Evolutionary conservation across 2,329 filamentous ascomycete genomes (phyloP), one percentile per base, ranked within the genome.

Genomic region (Venturia carpophila): DNA sequence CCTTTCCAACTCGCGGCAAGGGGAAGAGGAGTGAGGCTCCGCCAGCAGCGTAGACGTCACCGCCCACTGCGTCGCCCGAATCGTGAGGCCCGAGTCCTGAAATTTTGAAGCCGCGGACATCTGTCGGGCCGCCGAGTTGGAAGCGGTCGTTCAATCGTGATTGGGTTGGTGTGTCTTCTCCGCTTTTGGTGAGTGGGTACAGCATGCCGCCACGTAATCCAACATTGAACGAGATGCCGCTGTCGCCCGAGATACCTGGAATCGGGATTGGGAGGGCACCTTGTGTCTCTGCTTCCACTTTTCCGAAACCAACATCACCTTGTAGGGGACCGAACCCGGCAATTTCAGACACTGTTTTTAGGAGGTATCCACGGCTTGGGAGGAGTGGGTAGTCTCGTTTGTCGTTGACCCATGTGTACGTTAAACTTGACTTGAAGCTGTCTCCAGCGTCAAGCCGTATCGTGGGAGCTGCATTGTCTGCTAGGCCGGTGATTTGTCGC

Each of bases 91-190:
- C 94, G 6, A 99, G 82, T 1, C 94, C 94, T 24, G 88, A 90
- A 27, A 96, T 84, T 66, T 91, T 87, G 82, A 99, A 99, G 1
- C 94, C 94, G 65, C 94, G 90, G 17, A 99, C 90, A 73, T 96
- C 93, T 3, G 92, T 96, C 3, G 94, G 93, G 0, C 94, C 94
- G 55, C 94, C 94, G 41, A 99, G 89, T 72, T 92, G 87, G 79
- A 99, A 99, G 56, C 94, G 91, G 75, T 99, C 94, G 73, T 95
- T 97, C 71, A 97, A 84, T 39, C 91, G 86, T 69, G 90, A 95
- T 5, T 88, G 84, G 30, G 83, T 80, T 0, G 87, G 83, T 24
- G 79, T 78, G 61, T 79, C 79, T 21, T 76, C 71, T 63, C 78
- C 79, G 7, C 85, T 85, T 9, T 89, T 78, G 1, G 90, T 83